Percentiles rank a stretch among this genome's conserved stretches.
phyloP scores from a whole-genome alignment of 179 eudicot genomes.

The Gypsophila paniculata region DNA sequence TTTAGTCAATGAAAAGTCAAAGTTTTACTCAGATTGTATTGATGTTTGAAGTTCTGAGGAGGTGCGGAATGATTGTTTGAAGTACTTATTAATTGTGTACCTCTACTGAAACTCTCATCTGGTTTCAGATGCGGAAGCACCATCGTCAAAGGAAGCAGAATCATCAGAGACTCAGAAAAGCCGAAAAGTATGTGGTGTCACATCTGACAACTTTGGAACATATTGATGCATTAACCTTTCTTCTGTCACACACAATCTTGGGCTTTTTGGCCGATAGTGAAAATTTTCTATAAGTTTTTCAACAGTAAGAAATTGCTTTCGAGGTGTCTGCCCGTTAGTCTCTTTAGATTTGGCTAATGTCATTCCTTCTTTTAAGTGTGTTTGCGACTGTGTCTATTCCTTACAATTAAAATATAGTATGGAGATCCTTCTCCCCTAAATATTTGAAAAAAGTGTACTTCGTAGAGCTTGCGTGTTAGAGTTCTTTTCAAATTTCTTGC shows the following conservation, averaged over 20 bases:
- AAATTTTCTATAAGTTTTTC: not conserved
- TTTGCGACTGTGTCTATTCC: not conserved
- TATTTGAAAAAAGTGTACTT: not conserved
- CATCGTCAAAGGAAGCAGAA: constrained; percentile 34
- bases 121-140: constrained; percentile 29
- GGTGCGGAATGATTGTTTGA: not conserved
- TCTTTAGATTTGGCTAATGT: not conserved
- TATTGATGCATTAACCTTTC: not conserved
- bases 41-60: not conserved
- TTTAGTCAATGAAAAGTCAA: not conserved
- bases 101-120: not conserved
- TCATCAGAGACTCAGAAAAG: constrained; percentile 41
- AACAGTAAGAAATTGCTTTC: not conserved
- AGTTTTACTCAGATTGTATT: not conserved
- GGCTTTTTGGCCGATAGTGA: not conserved
- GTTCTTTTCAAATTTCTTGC: not conserved
- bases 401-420: not conserved
- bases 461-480: not conserved
- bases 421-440: not conserved
- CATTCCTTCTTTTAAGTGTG: not conserved
- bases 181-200: constrained; percentile 42
- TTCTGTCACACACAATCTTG: not conserved
- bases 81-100: not conserved
- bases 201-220: not conserved
- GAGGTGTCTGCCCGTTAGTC: not conserved